Base-by-base conservation (phyloP, 768 basidiomycete species). In the Pleurotus platypus region DNA sequence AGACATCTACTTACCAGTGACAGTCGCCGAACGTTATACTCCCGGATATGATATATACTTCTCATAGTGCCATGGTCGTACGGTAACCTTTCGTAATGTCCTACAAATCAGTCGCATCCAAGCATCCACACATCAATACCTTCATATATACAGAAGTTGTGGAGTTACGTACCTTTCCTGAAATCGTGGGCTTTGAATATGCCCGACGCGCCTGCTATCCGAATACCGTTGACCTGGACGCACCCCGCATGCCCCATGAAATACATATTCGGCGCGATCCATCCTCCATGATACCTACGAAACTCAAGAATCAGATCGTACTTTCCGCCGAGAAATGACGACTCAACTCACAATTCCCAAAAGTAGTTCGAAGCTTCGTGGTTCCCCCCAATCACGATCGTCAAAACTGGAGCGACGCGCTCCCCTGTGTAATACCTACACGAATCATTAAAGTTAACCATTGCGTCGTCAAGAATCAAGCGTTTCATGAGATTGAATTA, bases 311-410 rank as follows among this genome's bases (percentile, higher is more conserved):
- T 8, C 24, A 4, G 46, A 53, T 18, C 55, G 13, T 48, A 15
- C 11, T 40, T 9, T 2, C 5, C 12, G 42, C 37, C 8, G 38
- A n/a, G 51, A 49, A 58, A 11, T 30, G 30, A 4, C 38, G 38
- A 16, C 16, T 13, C 27, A 1, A 75, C 90, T 71, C 65, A 93
- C 92, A 97, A 72, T 69, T 99, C 97, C 89, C 92, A 95, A 74
- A 98, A 78, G 67, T 98, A 97, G 63, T 94, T 97, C 18, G 92
- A 94, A 1, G 93, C 93, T 72, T 98, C 97, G 69, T 98, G 97
- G 67, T 98, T 98, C 7, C 97, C 97, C 13, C 97, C 97, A 65
- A 98, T 97, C 49, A 98, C 85, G 11, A 99, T 76, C 0, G 97
- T 99, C 68, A 96, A 71, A 3, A 96, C 70, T 0, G 95, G 94